Percentiles rank a stretch among this genome's conserved stretches.
Conservation (phyloP, 148 eudicot genomes). For the Simmondsia chinensis region DNA sequence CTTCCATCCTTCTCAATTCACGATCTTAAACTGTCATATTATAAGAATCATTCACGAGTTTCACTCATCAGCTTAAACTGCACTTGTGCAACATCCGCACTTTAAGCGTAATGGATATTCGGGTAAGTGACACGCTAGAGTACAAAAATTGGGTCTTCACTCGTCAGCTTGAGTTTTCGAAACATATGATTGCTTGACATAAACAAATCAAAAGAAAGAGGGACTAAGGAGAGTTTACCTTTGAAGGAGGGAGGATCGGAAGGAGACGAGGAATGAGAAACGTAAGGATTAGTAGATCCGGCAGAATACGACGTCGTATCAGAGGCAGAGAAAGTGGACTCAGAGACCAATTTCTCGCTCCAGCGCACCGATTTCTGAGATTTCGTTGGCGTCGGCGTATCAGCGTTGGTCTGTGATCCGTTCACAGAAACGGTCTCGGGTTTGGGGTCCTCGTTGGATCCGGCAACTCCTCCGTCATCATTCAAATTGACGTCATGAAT, state of each 20-base stretch:
- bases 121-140: too few species aligned
- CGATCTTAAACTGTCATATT: background rate
- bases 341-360: conserved; percentile 47
- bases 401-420: too few species aligned
- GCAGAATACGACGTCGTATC: conserved; percentile 9
- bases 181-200: background rate
- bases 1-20: background rate
- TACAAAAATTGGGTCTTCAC: too few species aligned
- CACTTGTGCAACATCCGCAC: too few species aligned
- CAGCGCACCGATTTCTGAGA: conserved; percentile 45
- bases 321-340: conserved; percentile 24
- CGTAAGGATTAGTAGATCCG: conserved; percentile 27
- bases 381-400: conserved; percentile 7
- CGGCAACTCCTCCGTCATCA: too few species aligned
- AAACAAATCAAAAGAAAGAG: background rate
- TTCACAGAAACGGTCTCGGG: background rate
- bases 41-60: too few species aligned
- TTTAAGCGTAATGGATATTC: too few species aligned
- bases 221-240: conserved; percentile 14
- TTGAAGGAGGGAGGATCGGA: conserved; percentile 26
- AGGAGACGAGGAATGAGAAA: conserved; percentile 19
- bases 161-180: background rate
- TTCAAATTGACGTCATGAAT: too few species aligned
- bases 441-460: too few species aligned
- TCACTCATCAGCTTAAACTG: too few species aligned